Conservation (phyloP, 2,329 filamentous ascomycete genomes). For the Bipolaris cookei region DNA sequence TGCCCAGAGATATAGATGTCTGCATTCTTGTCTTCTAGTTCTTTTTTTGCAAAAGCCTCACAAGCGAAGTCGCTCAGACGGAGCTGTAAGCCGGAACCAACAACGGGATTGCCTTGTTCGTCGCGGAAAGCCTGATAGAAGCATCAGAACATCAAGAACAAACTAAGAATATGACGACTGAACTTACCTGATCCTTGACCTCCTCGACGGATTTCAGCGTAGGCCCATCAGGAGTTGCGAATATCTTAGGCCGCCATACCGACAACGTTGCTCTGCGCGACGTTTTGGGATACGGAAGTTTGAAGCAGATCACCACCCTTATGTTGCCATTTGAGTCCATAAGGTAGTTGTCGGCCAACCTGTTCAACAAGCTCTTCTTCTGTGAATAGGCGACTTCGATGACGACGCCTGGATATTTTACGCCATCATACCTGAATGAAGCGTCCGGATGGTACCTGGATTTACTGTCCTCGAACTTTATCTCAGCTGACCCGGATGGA, state of each 20-base stretch:
- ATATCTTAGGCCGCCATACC: not conserved
- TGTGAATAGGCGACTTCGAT: too few relatives aligned
- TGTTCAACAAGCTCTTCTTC: too few relatives aligned
- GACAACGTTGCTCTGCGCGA: constrained; percentile 18
- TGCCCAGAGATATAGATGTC: not conserved
- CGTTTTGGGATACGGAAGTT: too few relatives aligned
- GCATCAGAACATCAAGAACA: not conserved
- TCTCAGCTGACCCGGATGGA: too few relatives aligned
- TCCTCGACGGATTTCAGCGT: not conserved
- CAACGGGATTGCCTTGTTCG: constrained; percentile 18
- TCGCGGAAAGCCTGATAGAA: constrained; percentile 36
- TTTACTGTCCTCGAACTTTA: too few relatives aligned
- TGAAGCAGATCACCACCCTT: too few relatives aligned
- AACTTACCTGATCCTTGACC: not conserved
- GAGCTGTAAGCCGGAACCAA: not conserved
- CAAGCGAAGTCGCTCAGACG: not conserved
- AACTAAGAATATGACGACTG: not conserved
- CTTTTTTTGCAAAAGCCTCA: not conserved
- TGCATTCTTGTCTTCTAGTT: constrained; percentile 4
- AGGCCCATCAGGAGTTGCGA: not conserved
- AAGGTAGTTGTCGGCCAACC: too few relatives aligned
- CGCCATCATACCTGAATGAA: too few relatives aligned
- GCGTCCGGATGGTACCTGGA: too few relatives aligned
- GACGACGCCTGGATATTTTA: too few relatives aligned
- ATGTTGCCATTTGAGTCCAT: too few relatives aligned